phyloP scores from a whole-genome alignment of 176 grass and related monocot genomes.

The Panicum miliaceum region DNA sequence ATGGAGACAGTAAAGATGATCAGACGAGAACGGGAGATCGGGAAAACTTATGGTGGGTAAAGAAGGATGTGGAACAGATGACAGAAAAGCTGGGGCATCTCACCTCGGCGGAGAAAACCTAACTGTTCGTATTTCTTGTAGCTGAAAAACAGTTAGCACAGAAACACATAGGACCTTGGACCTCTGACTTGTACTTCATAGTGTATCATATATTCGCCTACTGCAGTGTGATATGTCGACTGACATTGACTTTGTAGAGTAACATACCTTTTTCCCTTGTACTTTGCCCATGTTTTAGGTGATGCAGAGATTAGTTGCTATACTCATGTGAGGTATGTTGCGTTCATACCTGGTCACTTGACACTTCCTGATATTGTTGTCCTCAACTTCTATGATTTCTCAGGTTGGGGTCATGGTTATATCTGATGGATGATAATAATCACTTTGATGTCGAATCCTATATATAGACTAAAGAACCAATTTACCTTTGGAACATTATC shows the following conservation, averaged over 20 bases:
- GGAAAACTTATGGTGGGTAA: slow-evolving; percentile 56
- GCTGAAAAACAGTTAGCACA: slow-evolving; percentile 42
- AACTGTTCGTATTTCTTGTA: slow-evolving; percentile 45
- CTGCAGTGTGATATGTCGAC: slow-evolving; percentile 1
- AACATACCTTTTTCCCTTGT: slow-evolving; percentile 11
- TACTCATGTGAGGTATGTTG: slow-evolving; percentile 4
- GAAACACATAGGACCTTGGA: slow-evolving; percentile 34
- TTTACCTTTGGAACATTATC: neutral
- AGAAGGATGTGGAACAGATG: slow-evolving; percentile 64
- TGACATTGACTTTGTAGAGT: slow-evolving; percentile 48
- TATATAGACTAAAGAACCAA: neutral
- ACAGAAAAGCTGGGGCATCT: slow-evolving; percentile 72
- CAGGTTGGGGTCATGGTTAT: neutral
- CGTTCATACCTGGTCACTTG: slow-evolving; percentile 16
- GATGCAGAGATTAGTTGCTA: neutral
- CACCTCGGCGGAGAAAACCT: slow-evolving; percentile 73
- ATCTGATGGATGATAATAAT: neutral
- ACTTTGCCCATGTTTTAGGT: slow-evolving; percentile 30
- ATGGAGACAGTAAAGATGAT: slow-evolving; percentile 50
- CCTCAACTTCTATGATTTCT: neutral
- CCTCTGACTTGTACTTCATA: slow-evolving; percentile 49
- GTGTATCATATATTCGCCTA: slow-evolving; percentile 46
- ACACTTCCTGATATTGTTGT: slow-evolving; percentile 26
- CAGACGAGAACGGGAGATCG: slow-evolving; percentile 38
- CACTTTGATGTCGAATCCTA: neutral